Evolutionary conservation across 345 rosid species (phyloP).

Genomic region (Sonneratia caseolaris): DNA sequence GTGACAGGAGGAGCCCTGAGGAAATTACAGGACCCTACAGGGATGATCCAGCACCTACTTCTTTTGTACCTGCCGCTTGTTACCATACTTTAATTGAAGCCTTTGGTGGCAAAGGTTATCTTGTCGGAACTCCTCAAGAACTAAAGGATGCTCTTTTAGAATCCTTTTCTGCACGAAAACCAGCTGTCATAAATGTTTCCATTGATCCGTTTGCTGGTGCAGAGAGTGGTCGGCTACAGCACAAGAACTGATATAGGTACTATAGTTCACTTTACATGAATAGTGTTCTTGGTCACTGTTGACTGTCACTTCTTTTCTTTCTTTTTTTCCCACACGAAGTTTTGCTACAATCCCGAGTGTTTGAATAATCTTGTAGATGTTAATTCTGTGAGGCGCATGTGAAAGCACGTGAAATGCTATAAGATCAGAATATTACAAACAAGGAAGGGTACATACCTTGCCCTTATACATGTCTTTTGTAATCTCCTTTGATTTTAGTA

Average conservation of each 20-base stretch:
- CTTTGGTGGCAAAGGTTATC: constrained; percentile 85
- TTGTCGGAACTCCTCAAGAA: constrained; percentile 75
- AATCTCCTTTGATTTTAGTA: background rate
- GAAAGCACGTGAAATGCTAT: background rate
- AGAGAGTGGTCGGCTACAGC: constrained; percentile 92
- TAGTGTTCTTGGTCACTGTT: background rate
- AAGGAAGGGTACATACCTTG: background rate
- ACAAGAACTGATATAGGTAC: constrained; percentile 56
- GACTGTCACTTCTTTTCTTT: background rate
- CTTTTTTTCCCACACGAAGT: too few relatives aligned
- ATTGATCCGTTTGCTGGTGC: constrained; percentile 92
- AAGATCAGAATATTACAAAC: background rate
- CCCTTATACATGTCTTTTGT: background rate
- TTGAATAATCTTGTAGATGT: background rate
- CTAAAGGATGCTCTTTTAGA: constrained; percentile 67
- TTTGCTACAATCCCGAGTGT: background rate
- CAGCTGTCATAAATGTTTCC: constrained; percentile 70
- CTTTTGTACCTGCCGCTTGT: constrained; percentile 83
- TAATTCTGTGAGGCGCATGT: background rate
- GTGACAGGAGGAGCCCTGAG: constrained; percentile 81
- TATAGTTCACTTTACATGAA: background rate
- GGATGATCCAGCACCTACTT: constrained; percentile 96
- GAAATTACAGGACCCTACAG: constrained; percentile 71
- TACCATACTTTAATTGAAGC: constrained; percentile 79
- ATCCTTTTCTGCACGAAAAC: constrained; percentile 66